Evolutionary conservation across 495 filamentous ascomycete species (phyloP).

Genomic region (Patellaria atrata): DNA sequence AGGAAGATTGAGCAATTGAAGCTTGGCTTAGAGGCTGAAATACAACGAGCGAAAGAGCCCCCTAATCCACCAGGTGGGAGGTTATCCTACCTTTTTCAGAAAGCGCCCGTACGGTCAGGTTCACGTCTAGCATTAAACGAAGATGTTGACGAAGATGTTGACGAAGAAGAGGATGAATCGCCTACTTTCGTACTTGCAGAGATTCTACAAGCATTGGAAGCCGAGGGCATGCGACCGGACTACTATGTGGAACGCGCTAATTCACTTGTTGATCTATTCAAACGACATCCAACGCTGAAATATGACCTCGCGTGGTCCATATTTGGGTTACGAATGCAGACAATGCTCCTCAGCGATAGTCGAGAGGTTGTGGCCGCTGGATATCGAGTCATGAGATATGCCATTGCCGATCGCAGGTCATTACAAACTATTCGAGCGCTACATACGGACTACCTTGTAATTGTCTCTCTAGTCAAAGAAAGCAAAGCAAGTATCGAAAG

Average conservation of each 20-base stretch:
- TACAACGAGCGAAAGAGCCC: conserved; percentile 38
- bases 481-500: conserved; percentile 90
- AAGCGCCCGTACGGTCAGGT: conserved; percentile 20
- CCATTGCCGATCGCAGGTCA: conserved; percentile 81
- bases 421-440: conserved; percentile 73
- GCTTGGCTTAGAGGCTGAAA: conserved; percentile 63
- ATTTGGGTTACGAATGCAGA: conserved; percentile 83
- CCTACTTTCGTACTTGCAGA: conserved; percentile 83
- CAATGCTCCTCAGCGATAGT: conserved; percentile 87
- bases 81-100: conserved; percentile 51
- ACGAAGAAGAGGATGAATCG: conserved; percentile 53
- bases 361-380: conserved; percentile 91
- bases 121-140: conserved; percentile 25
- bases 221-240: conserved; percentile 73
- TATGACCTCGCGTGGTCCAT: conserved; percentile 92
- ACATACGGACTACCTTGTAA: conserved; percentile 84
- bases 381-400: conserved; percentile 84
- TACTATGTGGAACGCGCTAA: conserved; percentile 92
- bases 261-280: conserved; percentile 82
- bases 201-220: conserved; percentile 72
- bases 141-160: conserved; percentile 44
- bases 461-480: conserved; percentile 83
- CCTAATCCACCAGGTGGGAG: conserved; percentile 43
- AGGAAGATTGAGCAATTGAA: conserved; percentile 72
- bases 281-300: conserved; percentile 79